Evolutionary conservation across 371 early-diverging fungal species (phyloP).

Genomic region (Funneliformis caledonium): DNA sequence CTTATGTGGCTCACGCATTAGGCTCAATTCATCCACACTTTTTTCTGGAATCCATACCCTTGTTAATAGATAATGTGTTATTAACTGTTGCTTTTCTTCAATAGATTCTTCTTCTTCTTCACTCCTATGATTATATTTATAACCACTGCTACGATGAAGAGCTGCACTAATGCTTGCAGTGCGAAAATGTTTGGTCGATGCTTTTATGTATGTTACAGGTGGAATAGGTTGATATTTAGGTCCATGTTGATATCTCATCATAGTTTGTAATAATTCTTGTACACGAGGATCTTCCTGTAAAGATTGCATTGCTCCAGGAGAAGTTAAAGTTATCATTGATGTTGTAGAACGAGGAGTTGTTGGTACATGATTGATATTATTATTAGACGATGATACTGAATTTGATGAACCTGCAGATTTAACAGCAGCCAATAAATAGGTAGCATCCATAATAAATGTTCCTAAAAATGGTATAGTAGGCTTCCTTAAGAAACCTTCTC

Average conservation of each 20-base stretch:
- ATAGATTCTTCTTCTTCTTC: conserved; percentile 52
- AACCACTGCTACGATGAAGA: conserved; percentile 14
- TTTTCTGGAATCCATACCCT: conserved; percentile 67
- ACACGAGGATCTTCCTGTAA: conserved; percentile 61
- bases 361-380: conserved; percentile 37
- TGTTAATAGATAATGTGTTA: conserved; percentile 74
- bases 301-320: conserved; percentile 37
- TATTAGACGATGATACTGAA: background rate
- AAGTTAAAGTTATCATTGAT: conserved; percentile 15
- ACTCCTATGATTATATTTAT: conserved; percentile 43
- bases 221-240: conserved; percentile 63
- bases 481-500: conserved; percentile 35
- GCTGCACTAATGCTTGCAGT: conserved; percentile 32
- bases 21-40: conserved; percentile 76
- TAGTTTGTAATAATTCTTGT: conserved; percentile 54
- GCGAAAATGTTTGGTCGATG: conserved; percentile 60
- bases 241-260: conserved; percentile 65
- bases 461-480: conserved; percentile 82
- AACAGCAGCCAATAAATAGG: conserved; percentile 72
- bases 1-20: conserved; percentile 69
- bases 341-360: conserved; percentile 43
- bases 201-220: conserved; percentile 57
- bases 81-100: conserved; percentile 52
- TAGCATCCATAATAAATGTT: conserved; percentile 79
- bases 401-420: conserved; percentile 51